phyloP scores from a whole-genome alignment of 2,329 filamentous ascomycete genomes.

The Akanthomyces dipterigenus region DNA sequence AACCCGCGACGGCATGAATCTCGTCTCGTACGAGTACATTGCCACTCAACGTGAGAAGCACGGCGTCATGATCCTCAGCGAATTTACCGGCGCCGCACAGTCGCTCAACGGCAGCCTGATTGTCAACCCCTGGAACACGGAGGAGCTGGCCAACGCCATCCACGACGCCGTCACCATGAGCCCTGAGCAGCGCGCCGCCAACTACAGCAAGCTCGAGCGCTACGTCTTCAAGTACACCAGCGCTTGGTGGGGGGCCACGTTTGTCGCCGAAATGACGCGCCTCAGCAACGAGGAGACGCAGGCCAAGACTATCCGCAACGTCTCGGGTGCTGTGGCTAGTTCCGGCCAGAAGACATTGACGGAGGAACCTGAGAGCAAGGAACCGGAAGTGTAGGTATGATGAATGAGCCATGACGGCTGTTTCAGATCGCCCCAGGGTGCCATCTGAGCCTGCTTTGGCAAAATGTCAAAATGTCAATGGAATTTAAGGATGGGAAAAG shows the following conservation, averaged over 20 bases:
- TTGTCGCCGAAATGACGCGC: conserved; percentile 73
- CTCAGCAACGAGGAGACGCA: conserved; percentile 34
- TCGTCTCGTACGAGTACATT: conserved; percentile 98
- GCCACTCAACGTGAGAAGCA: conserved; percentile 86
- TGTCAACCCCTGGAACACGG: conserved; percentile 98
- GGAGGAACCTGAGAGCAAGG: conserved; percentile 1
- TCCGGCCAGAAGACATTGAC: background rate
- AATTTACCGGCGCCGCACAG: conserved; percentile 94
- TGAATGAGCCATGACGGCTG: background rate
- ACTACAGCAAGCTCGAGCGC: conserved; percentile 86
- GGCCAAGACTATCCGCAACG: conserved; percentile 34
- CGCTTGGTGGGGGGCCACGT: conserved; percentile 93
- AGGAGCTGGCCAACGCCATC: conserved; percentile 87
- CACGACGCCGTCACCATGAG: conserved; percentile 97
- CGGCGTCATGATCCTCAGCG: conserved; percentile 89
- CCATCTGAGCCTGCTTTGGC: background rate
- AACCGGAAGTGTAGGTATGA: background rate
- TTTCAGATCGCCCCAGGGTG: background rate
- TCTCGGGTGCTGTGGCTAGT: conserved; percentile 32
- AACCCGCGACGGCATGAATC: conserved; percentile 97
- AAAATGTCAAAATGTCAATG: background rate
- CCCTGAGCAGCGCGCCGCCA: conserved; percentile 75
- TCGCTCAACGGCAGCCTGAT: conserved; percentile 89
- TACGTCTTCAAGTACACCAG: conserved; percentile 98
- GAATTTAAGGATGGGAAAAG: background rate